These are phyloP conservation scores for Nicotiana noctiflora DNA, from an alignment of 257 asterid species.

Conservation along the genomic window DNA sequence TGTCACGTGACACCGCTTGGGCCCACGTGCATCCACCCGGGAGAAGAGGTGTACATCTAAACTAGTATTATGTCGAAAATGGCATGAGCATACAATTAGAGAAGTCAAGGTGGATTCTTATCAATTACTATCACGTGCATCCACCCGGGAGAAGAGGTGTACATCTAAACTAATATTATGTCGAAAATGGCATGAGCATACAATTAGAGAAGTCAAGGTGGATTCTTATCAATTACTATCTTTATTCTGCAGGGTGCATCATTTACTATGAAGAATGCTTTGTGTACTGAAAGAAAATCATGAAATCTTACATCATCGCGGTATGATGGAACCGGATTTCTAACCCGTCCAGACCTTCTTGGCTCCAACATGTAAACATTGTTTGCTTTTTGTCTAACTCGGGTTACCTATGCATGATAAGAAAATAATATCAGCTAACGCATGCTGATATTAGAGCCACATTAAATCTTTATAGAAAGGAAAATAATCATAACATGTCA, in stretches of 20 bases:
- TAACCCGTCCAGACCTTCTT: conserved; percentile 77
- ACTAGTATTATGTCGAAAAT: not conserved
- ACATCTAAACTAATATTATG: not conserved
- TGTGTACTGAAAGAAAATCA: not conserved
- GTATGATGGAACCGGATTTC: conserved; percentile 55
- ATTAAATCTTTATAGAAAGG: not conserved
- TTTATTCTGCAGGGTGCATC: not conserved
- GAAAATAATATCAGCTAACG: not conserved
- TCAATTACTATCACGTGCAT: not conserved
- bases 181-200: not conserved
- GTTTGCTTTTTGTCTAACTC: conserved; percentile 24
- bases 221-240: not conserved
- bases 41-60: not conserved
- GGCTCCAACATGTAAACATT: conserved; percentile 44
- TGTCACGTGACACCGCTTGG: too few species aligned
- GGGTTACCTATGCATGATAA: conserved; percentile 30
- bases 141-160: not conserved
- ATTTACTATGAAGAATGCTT: not conserved
- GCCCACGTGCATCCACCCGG: too few species aligned
- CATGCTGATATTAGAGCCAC: not conserved
- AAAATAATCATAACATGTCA: conserved; percentile 21
- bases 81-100: not conserved
- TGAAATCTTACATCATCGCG: conserved; percentile 61
- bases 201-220: not conserved
- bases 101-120: not conserved